Evolutionary conservation across 2,329 filamentous ascomycete species (phyloP), one percentile per base, ranked within the genome.

Genomic region (Ophiostoma ips): DNA sequence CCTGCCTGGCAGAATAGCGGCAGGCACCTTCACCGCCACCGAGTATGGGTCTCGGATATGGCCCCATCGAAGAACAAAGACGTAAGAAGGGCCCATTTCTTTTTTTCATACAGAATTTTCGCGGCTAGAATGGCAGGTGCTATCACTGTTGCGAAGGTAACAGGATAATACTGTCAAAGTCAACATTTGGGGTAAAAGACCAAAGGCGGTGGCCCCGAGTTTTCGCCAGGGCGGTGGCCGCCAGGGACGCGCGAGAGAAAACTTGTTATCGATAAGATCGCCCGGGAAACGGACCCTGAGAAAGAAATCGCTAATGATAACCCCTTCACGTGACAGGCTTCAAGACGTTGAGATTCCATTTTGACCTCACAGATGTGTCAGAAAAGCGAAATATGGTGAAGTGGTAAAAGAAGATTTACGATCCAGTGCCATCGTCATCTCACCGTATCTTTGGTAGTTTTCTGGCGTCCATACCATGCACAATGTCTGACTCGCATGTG

Each of bases 401-500:
- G 61, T 19, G 6, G 16, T 61, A 57, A 54, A 58, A 63, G 63
- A 59, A 62, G 59, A n/a, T n/a, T n/a, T n/a, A n/a, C n/a, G n/a
- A n/a, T n/a, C n/a, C n/a, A n/a, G n/a, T n/a, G n/a, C n/a, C n/a
- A n/a, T n/a, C n/a, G n/a, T n/a, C n/a, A n/a, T n/a, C n/a, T n/a
- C n/a, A n/a, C n/a, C n/a, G n/a, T n/a, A n/a, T n/a, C n/a, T n/a
- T n/a, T n/a, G n/a, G n/a, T n/a, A n/a, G n/a, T n/a, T n/a, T n/a
- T n/a, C n/a, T n/a, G n/a, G n/a, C n/a, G n/a, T n/a, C n/a, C n/a
- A n/a, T n/a, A n/a, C n/a, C n/a, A n/a, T n/a, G n/a, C n/a, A n/a
- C n/a, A n/a, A n/a, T n/a, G n/a, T n/a, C n/a, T n/a, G n/a, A n/a
- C n/a, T n/a, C n/a, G n/a, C n/a, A n/a, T n/a, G n/a, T n/a, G n/a